phyloP scores from a whole-genome alignment of 225 moss, liverwort and hornwort genomes.

The Takakia lepidozioides region DNA sequence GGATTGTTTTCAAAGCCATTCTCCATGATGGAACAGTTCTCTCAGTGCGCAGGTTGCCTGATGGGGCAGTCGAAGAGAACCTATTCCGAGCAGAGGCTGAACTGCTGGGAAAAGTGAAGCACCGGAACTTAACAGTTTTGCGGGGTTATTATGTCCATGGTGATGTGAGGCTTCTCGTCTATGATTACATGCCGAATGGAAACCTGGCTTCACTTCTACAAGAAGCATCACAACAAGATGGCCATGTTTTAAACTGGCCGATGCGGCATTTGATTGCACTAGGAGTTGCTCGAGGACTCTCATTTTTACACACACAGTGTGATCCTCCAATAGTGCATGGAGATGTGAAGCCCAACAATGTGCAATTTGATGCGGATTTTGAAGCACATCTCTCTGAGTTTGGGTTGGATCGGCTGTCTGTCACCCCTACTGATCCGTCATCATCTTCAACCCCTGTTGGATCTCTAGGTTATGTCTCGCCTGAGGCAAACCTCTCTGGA shows the following conservation, averaged over 20 bases:
- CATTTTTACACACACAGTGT: conserved; percentile 66
- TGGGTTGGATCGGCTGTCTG: conserved; percentile 44
- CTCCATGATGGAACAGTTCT: conserved; percentile 57
- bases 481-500: conserved; percentile 50
- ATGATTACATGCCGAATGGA: conserved; percentile 77
- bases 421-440: conserved; percentile 32
- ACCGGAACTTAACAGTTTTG: conserved; percentile 64
- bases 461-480: conserved; percentile 66
- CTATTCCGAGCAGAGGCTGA: conserved; percentile 55
- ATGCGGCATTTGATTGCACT: conserved; percentile 80
- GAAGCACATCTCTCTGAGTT: conserved; percentile 87
- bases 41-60: conserved; percentile 56
- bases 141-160: conserved; percentile 55
- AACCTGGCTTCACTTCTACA: conserved; percentile 69
- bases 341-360: conserved; percentile 79
- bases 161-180: conserved; percentile 59
- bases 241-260: conserved; percentile 78
- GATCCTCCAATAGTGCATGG: conserved; percentile 72
- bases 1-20: conserved; percentile 73
- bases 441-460: conserved; percentile 49
- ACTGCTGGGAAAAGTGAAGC: conserved; percentile 57
- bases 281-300: conserved; percentile 66
- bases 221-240: conserved; percentile 73
- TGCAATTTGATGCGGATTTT: conserved; percentile 79
- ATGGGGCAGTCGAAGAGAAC: conserved; percentile 40